Evolutionary conservation across 1,284 basidiomycete genomes (phyloP).

Genomic region (Austroboletus niveus): DNA sequence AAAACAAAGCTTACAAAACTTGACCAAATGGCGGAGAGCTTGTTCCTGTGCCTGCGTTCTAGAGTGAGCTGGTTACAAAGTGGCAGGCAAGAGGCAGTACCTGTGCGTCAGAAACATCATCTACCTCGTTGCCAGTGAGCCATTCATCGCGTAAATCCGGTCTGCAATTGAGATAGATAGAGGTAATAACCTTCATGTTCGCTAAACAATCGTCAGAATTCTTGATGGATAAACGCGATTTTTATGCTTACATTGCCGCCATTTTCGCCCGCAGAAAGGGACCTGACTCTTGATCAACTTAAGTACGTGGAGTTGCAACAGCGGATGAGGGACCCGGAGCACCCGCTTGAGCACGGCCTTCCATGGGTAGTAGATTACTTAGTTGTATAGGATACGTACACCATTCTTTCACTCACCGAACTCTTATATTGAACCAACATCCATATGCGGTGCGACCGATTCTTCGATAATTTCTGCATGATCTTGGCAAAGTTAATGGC

Average conservation of each 20-base stretch:
- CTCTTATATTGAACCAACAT: slow-evolving; percentile 99
- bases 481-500: slow-evolving; percentile 99
- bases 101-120: slow-evolving; percentile 84
- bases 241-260: slow-evolving; percentile 81
- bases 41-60: slow-evolving; percentile 84
- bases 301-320: slow-evolving; percentile 94
- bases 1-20: slow-evolving; percentile 72
- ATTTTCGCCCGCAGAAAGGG: slow-evolving; percentile 96
- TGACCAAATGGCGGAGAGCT: slow-evolving; percentile 90
- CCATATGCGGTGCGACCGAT: slow-evolving; percentile 91
- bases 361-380: slow-evolving; percentile 12
- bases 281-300: slow-evolving; percentile 99
- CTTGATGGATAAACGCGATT: not conserved
- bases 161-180: slow-evolving; percentile 96
- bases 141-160: slow-evolving; percentile 98
- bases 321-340: slow-evolving; percentile 89
- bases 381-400: not conserved
- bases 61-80: slow-evolving; percentile 7
- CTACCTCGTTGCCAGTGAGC: slow-evolving; percentile 91
- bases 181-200: slow-evolving; percentile 99
- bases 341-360: slow-evolving; percentile 95
- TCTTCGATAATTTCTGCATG: slow-evolving; percentile 97
- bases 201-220: slow-evolving; percentile 47
- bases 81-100: slow-evolving; percentile 35
- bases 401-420: slow-evolving; percentile 57